A percentile compares a stretch with the other conserved stretches of the same genome.
Evolutionary conservation across 345 rosid species (phyloP).

Genomic region (Cardamine resedifolia): DNA sequence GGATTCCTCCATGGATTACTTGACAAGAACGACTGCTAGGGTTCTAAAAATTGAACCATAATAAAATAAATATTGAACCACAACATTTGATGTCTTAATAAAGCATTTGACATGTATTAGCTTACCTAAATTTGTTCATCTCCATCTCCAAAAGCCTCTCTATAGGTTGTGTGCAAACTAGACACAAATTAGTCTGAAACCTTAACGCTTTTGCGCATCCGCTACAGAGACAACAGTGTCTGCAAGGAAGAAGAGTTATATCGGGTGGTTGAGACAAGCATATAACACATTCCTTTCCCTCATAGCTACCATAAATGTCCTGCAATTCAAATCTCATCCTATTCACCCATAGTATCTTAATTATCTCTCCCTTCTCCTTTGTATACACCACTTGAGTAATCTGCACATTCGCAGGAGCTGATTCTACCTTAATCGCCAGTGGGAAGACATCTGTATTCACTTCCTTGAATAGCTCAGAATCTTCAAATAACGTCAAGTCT

Average conservation of each 20-base stretch:
- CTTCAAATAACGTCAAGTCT: constrained; percentile 59
- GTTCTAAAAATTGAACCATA: background rate
- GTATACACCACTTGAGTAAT: constrained; percentile 56
- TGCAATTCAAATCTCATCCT: constrained; percentile 68
- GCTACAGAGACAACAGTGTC: constrained; percentile 97
- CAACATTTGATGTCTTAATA: constrained; percentile 7
- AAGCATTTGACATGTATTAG: constrained; percentile 19
- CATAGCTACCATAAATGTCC: constrained; percentile 59
- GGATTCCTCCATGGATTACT: background rate
- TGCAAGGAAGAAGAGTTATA: constrained; percentile 79
- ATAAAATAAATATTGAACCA: constrained; percentile 39
- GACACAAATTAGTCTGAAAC: constrained; percentile 75
- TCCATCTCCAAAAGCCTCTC: constrained; percentile 64
- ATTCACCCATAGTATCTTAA: constrained; percentile 68
- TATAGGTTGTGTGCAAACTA: constrained; percentile 78
- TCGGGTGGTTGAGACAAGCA: constrained; percentile 79
- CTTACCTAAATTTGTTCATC: background rate
- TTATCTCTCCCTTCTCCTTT: constrained; percentile 58
- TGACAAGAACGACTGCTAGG: background rate
- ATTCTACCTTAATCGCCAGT: constrained; percentile 63
- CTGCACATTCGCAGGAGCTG: constrained; percentile 52
- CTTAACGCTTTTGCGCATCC: constrained; percentile 82
- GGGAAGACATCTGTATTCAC: constrained; percentile 48
- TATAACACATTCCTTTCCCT: constrained; percentile 75
- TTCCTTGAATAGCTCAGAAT: constrained; percentile 45